Percentiles rank a stretch among this genome's conserved stretches.
Conservation (phyloP, 371 early-diverging fungal species). For the Rhizopus sp. region DNA sequence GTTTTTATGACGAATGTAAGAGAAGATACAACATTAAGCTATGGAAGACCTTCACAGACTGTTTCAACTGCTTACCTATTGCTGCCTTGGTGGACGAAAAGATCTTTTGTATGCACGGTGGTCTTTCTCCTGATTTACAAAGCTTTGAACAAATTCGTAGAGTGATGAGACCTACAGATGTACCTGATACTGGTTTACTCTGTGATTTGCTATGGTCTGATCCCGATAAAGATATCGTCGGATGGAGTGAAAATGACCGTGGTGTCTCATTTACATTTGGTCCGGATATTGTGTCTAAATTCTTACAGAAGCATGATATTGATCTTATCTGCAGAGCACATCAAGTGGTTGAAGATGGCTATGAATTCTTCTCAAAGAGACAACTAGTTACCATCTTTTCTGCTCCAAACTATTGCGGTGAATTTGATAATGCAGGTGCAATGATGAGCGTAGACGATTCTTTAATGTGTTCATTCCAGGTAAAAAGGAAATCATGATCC, state of each 20-base stretch:
- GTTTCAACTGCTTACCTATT: conserved; percentile 97
- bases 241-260: conserved; percentile 98
- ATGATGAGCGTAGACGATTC: conserved; percentile 96
- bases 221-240: conserved; percentile 70
- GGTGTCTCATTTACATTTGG: conserved; percentile 97
- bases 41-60: conserved; percentile 98
- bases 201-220: conserved; percentile 93
- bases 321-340: conserved; percentile 97
- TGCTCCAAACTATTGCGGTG: conserved; percentile 99
- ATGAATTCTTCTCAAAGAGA: conserved; percentile 97
- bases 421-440: conserved; percentile 96
- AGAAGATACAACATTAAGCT: conserved; percentile 92
- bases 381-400: conserved; percentile 95
- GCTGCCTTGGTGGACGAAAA: conserved; percentile 95
- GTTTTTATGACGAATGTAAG: conserved; percentile 99
- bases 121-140: conserved; percentile 89
- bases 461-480: conserved; percentile 89
- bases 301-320: conserved; percentile 88
- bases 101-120: conserved; percentile 98
- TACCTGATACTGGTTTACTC: conserved; percentile 85
- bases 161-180: conserved; percentile 93
- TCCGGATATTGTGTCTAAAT: conserved; percentile 80
- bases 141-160: conserved; percentile 93
- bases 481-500: conserved; percentile 3
- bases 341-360: conserved; percentile 99